Evolutionary conservation across 2,329 filamentous ascomycete species (phyloP), one percentile per base, ranked within the genome.

Genomic region (Alternaria sp.): DNA sequence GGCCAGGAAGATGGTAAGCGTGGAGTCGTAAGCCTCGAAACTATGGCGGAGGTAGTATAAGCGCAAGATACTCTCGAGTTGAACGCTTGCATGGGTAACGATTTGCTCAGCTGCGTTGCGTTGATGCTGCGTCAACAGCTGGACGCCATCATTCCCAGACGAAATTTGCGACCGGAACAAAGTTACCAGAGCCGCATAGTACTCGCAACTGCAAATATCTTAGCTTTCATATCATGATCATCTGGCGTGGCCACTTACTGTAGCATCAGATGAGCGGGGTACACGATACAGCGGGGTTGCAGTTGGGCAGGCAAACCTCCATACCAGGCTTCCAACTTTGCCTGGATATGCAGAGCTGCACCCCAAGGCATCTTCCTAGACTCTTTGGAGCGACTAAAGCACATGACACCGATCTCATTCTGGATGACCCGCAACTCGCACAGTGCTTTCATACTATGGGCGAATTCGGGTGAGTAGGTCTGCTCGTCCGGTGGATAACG

Each of bases 391-490:
- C 26, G 30, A 25, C 26, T 57, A 26, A 62, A 49, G 25, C 57
- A 46, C 54, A 66, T 59, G 12, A 30, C 20, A 14, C 54, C 60
- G 8, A 61, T 41, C 43, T 69, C 58, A 15, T 63, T 53, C 41
- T 63, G 58, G 37, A 69, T 63, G 28, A 66, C 53, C 3, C 65
- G 58, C 25, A 70, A 60, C n/a, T 59, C 20, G 33, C 60, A 49
- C 23, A 59, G 47, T 14, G 63, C 66, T 37, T 63, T 68, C 21
- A 66, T 58, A 15, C 46, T 30, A 12, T 66, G 41, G 14, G 61
- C 65, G 37, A 61, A 62, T 9, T 26, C 18, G 3, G n/a, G 46
- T 14, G 57, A 33, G 30, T 47, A 66, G 3, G 20, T 20, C n/a
- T 53, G 6, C 30, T 55, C 9, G 21, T 60, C 58, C 1, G 21